Evolutionary conservation across 768 basidiomycete species (phyloP), one percentile per base, ranked within the genome.

Genomic region (Serpula lacrymans): DNA sequence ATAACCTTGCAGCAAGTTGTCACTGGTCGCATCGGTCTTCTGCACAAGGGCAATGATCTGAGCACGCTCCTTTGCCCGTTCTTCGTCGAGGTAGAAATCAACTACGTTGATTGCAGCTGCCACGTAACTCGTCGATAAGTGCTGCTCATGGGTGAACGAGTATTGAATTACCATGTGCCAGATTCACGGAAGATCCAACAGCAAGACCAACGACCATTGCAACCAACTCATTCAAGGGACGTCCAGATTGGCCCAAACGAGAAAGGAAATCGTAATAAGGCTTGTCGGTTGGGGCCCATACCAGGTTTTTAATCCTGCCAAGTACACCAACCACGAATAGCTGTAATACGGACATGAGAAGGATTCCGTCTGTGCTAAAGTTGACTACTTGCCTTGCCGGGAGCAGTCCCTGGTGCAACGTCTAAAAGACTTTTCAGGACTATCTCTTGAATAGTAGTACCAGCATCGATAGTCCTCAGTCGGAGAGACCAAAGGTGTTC

Each of bases 31-130:
- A 43, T 68, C 67, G 5, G 53, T 54, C 24, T 54, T 53, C 21
- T 60, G 48, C 4, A 63, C 55, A 0, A 76, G 58, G 32, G 58
- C 45, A 18, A 67, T 29, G 22, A 77, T 69, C 14, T 68, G 63
- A 0, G 52, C 59, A 9, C 63, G 55, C 44, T 77, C 71, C 34
- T 54, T 54, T 6, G 59, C 61, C 12, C 61, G 64, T 16, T 51
- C 54, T 27, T 69, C 69, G 28, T 69, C 68, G 18, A 80, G 54
- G 55, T 75, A 79, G 58, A 78, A 77, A 47, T 78, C 69, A 34
- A 80, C 54, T 14, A 78, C 66, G 29, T 74, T 62, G 5, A 69
- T 64, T n/a, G 66, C 65, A 6, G 69, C 71, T 68, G 33, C 1
- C 21, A 34, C 14, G 2, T n/a, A n/a, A n/a, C n/a, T n/a, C 27